Evolutionary conservation across 306 rosid genomes (phyloP).

Genomic region (Prosopis cineraria): DNA sequence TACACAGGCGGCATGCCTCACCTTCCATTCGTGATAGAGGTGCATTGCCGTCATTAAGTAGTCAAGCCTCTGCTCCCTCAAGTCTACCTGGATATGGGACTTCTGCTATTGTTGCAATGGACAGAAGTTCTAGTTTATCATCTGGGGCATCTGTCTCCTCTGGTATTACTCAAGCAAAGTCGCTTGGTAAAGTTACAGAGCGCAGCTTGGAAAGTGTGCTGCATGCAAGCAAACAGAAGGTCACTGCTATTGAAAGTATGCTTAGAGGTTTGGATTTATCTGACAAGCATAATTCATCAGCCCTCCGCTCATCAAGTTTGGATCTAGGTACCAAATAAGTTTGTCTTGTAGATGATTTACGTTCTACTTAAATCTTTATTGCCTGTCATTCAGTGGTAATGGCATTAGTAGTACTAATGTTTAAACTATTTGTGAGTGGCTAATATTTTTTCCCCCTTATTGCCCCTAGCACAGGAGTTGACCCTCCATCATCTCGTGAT

Average conservation of each 20-base stretch:
- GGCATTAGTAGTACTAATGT: slow-evolving; percentile 9
- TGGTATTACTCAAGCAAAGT: slow-evolving; percentile 80
- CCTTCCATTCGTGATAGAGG: slow-evolving; percentile 98
- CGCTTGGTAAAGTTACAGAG: slow-evolving; percentile 73
- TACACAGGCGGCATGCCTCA: slow-evolving; percentile 96
- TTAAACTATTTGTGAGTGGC: slow-evolving; percentile 62
- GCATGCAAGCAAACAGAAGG: slow-evolving; percentile 97
- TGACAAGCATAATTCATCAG: slow-evolving; percentile 72
- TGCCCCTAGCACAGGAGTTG: slow-evolving; percentile 99
- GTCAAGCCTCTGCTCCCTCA: slow-evolving; percentile 75
- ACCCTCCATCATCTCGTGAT: slow-evolving; percentile 99
- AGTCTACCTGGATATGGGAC: slow-evolving; percentile 96
- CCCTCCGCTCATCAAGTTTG: slow-evolving; percentile 87
- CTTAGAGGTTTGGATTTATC: slow-evolving; percentile 93
- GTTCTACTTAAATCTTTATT: slow-evolving; percentile 20
- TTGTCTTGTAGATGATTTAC: slow-evolving; percentile 41
- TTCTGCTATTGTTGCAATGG: slow-evolving; percentile 99
- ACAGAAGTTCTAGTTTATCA: slow-evolving; percentile 86
- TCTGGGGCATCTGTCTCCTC: slow-evolving; percentile 85
- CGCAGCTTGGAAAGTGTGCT: slow-evolving; percentile 97
- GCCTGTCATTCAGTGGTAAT: slow-evolving; percentile 22
- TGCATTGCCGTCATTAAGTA: slow-evolving; percentile 52
- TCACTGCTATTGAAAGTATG: slow-evolving; percentile 96
- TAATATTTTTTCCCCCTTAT: slow-evolving; percentile 71
- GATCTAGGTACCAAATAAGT: slow-evolving; percentile 92